Evolutionary conservation across 352 stramenopile genomes (phyloP), one percentile per base, ranked within the genome.

Genomic region (Globisporangium iwayamae): DNA sequence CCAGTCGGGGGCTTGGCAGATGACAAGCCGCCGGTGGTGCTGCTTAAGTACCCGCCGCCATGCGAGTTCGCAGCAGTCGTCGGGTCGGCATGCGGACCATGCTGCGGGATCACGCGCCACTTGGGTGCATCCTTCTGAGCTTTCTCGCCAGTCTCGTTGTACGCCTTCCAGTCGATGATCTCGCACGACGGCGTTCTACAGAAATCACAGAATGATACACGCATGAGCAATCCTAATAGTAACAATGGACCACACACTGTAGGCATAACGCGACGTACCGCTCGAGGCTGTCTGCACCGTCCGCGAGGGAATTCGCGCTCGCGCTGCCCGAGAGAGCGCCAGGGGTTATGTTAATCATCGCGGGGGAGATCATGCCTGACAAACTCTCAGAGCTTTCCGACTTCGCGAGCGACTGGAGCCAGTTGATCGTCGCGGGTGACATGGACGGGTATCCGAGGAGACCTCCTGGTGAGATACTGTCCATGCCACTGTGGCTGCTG

Each of bases 111-210:
- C 32, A 91, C 82, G 22, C 82, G 77, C 85, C 85, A 94, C 61
- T 90, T 90, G 38, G 71, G 56, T 11, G 71, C 52, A 30, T 86
- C 81, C 45, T 89, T 89, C 43, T 83, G 76, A 0, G 67, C 63
- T 61, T 89, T 87, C 55, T 92, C 83, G 3, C 62, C 68, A 1
- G 81, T 75, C 28, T 94, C 85, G 57, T 94, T 94, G 72, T 92
- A 91, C 58, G 81, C 78, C 62, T 94, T 94, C 85, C 85, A 94
- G 72, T 94, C 85, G 60, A 94, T 94, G 53, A 88, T 87, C 50
- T 91, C 85, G 54, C 82, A 87, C 30, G 83, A 90, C 25, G 79
- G 73, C 4, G 76, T 76, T 43, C 80, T 87, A 63, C 56, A 18
- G 13, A 1, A 36, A 28, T 36, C 20, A 39, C 4, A 30, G 5